A percentile compares a stretch with the other conserved stretches of the same genome.
phyloP scores from a whole-genome alignment of 2,329 filamentous ascomycete species.

The Diaporthe helianthi region DNA sequence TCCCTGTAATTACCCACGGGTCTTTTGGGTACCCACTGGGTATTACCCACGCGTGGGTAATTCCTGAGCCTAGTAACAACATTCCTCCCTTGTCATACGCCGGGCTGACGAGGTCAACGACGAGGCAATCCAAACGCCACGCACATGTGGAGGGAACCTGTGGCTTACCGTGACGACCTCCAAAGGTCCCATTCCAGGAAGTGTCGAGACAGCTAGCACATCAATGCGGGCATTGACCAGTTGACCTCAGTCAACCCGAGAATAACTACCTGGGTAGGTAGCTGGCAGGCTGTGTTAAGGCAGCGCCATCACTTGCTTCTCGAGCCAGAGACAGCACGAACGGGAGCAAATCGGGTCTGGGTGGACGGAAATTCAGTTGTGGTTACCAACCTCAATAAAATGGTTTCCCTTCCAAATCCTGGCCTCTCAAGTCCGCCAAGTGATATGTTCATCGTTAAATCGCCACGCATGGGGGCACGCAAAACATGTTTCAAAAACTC shows the following conservation, averaged over 20 bases:
- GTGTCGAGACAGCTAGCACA: too few species aligned
- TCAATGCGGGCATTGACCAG: too few species aligned
- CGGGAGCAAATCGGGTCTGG: not conserved
- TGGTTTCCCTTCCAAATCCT: conserved; percentile 24
- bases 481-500: conserved; percentile 61
- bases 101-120: not conserved
- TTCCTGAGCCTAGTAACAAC: too few species aligned
- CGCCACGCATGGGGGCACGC: conserved; percentile 31
- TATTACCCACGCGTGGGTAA: too few species aligned
- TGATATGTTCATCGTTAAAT: conserved; percentile 32
- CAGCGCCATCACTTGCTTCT: not conserved
- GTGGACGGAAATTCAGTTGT: not conserved
- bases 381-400: not conserved
- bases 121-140: not conserved
- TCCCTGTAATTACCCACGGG: too few species aligned
- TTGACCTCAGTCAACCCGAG: too few species aligned
- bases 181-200: not conserved
- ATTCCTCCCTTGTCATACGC: not conserved
- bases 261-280: too few species aligned
- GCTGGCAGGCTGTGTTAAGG: too few species aligned
- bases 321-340: not conserved
- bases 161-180: not conserved
- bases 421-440: conserved; percentile 21
- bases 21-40: too few species aligned
- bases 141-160: not conserved